Base-by-base conservation (phyloP, 2,329 filamentous ascomycete genomes). In the Fusarium heterosporum region DNA sequence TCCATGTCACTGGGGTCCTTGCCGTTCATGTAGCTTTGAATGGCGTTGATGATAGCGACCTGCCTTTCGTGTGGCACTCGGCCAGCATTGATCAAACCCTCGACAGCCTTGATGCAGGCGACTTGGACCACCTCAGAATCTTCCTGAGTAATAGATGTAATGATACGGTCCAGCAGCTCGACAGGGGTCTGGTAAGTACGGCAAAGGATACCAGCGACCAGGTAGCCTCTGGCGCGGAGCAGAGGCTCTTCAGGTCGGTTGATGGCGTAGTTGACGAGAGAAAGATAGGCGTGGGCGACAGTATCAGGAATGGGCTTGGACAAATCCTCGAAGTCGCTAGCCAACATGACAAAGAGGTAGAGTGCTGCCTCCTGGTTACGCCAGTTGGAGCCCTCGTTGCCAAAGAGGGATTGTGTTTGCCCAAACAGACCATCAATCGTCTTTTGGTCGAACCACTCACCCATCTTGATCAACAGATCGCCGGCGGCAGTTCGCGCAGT, bases 401-500 rank as follows among this genome's bases (percentile, higher is more conserved):
- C 82, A 75, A 96, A 97, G 1, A 96, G 82, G 8, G 85, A 83
- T 75, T 91, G 90, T 32, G 92, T 92, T 78, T 93, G 91, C 13
- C 87, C 86, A 60, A 94, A 88, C 39, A 97, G 84, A 8, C 91
- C 93, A 72, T 96, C 91, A 13, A 96, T 83, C 1, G 93, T 90
- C 51, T 87, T 88, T 53, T 87, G 84, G 69, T 89, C 88, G 53
- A 97, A 86, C 94, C 93, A 97, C 77, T 97, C 94, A 46, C 92
- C 93, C 60, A 97, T 84, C 80, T 97, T 97, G 79, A 97, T 93
- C 28, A 97, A 85, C 47, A 99, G 82, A 76, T 98, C 96, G 47
- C 93, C 94, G 66, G 93, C 96, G 39, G 95, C 96, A 17, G 93
- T 97, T 69, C 96, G 89, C 14, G 96, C 92, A 0, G 96, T 97